Base-by-base conservation (phyloP, 108 stramenopile genomes). In the Cyclotella cryptica region DNA sequence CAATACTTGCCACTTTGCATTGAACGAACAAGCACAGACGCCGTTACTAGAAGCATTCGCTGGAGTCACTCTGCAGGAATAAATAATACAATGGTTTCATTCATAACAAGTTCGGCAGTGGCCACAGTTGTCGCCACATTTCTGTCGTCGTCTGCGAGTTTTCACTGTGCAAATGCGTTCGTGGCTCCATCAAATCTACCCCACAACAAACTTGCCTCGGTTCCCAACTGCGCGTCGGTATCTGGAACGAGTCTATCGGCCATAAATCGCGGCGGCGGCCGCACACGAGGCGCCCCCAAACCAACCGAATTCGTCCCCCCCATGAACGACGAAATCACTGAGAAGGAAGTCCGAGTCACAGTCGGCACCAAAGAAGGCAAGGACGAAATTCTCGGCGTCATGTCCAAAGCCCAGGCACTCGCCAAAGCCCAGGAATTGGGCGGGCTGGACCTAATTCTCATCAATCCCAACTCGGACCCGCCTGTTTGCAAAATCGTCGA, bases 401-500 rank as follows among this genome's bases (percentile, higher is more conserved):
- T 98, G 92, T 66, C 72, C 77, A 90, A 87, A 44, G 78, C 63
- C 19, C 93, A 96, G 53, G 97, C 96, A n/a, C 72, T 98, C 55
- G 86, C 85, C 68, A 93, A 90, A 79, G 97, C 96, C 12, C 80
- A 87, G 72, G 95, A 96, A 63, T 53, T 91, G 57, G 95, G 92
- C 6, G 92, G 86, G 12, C 78, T 98, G 17, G 97, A 98, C 80
- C 79, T 98, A 43, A 92, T 98, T 69, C 76, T 97, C 30, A 93
- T 98, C 75, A 93, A 91, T 64, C 75, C 82, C 65, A 89, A 92
- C n/a, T 92, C 96, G 0, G 96, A 96, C 57, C 97, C 97, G 10
- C 97, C 97, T 2, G 96, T 98, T 22, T 95, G 94, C 71, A 97
- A 97, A 74, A 95, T 98, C 75, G 96, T 93, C 35, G 97, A 98